phyloP scores from a whole-genome alignment of 495 filamentous ascomycete species.

The Aspergillus kassunensis region DNA sequence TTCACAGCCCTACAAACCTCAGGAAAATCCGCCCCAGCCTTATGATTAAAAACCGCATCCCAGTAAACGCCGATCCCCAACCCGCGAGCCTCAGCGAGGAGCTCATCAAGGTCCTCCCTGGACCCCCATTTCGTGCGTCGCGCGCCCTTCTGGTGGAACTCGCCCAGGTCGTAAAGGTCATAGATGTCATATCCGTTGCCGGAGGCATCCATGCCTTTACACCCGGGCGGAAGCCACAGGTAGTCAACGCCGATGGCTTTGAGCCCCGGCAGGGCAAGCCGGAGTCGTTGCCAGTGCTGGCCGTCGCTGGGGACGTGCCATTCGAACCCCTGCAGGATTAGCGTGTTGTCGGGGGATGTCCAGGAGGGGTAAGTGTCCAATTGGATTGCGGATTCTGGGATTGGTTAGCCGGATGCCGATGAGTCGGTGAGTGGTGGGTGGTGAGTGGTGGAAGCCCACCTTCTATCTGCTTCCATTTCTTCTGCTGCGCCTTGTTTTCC shows the following conservation, averaged over 20 bases:
- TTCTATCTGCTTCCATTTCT: slow-evolving; percentile 15
- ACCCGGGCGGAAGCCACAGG: slow-evolving; percentile 70
- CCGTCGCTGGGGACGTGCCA: slow-evolving; percentile 66
- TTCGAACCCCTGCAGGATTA: slow-evolving; percentile 69
- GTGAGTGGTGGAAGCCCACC: slow-evolving; percentile 7
- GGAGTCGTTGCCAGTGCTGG: slow-evolving; percentile 59
- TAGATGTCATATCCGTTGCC: slow-evolving; percentile 75
- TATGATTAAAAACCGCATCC: slow-evolving; percentile 78
- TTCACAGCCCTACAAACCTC: slow-evolving; percentile 57
- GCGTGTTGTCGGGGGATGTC: slow-evolving; percentile 44
- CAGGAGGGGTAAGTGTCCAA: slow-evolving; percentile 27
- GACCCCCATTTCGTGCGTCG: slow-evolving; percentile 66
- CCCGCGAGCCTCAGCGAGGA: slow-evolving; percentile 45
- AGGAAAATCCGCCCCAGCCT: slow-evolving; percentile 60
- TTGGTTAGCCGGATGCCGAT: too few relatives aligned
- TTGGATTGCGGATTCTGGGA: not conserved
- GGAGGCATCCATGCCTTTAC: slow-evolving; percentile 58
- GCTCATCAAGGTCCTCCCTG: slow-evolving; percentile 53
- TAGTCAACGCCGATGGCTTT: slow-evolving; percentile 57
- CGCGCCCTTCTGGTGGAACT: slow-evolving; percentile 67
- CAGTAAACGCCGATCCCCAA: slow-evolving; percentile 57
- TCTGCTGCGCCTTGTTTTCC: not conserved
- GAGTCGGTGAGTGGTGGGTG: too few relatives aligned
- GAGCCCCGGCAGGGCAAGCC: slow-evolving; percentile 47
- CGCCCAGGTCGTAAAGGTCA: slow-evolving; percentile 72